Conservation (phyloP, 2,329 filamentous ascomycete genomes). For the Lachnellula willkommii region DNA sequence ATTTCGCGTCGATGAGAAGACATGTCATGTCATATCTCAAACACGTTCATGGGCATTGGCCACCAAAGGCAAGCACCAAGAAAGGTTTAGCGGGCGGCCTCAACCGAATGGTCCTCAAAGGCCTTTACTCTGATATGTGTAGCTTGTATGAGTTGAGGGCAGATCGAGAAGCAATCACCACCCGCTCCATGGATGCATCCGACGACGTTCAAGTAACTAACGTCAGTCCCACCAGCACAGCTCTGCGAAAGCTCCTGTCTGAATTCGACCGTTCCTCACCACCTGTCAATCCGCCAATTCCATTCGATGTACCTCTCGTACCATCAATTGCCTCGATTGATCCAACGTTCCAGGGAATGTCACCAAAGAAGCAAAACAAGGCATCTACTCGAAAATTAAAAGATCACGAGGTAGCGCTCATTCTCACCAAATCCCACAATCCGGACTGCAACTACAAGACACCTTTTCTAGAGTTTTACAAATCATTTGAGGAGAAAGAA, state of each 20-base stretch:
- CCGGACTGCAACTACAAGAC: slow-evolving; percentile 57
- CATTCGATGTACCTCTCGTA: slow-evolving; percentile 78
- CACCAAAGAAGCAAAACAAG: slow-evolving; percentile 69
- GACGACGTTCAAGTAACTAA: slow-evolving; percentile 48
- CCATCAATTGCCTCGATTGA: slow-evolving; percentile 64
- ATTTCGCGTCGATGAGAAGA: slow-evolving; percentile 69
- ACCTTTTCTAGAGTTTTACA: slow-evolving; percentile 65
- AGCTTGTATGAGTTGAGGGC: slow-evolving; percentile 84
- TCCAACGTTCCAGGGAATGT: slow-evolving; percentile 57
- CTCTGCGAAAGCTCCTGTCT: slow-evolving; percentile 71
- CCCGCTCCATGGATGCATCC: slow-evolving; percentile 60
- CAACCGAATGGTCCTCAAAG: slow-evolving; percentile 75
- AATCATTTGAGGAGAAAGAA: slow-evolving; percentile 65
- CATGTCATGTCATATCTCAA: slow-evolving; percentile 58
- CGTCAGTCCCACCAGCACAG: slow-evolving; percentile 58
- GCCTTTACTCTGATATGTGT: slow-evolving; percentile 81
- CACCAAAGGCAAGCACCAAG: slow-evolving; percentile 84
- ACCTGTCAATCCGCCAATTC: slow-evolving; percentile 84
- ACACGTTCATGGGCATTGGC: slow-evolving; percentile 68
- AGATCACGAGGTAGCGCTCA: slow-evolving; percentile 68
- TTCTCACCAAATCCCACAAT: slow-evolving; percentile 80
- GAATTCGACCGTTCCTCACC: slow-evolving; percentile 88
- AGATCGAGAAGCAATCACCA: slow-evolving; percentile 72
- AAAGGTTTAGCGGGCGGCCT: slow-evolving; percentile 86
- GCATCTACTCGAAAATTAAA: slow-evolving; percentile 67